These are phyloP conservation scores for Didymella pinodella DNA, from an alignment of 2,329 filamentous ascomycete species.

Conservation along the genomic window DNA sequence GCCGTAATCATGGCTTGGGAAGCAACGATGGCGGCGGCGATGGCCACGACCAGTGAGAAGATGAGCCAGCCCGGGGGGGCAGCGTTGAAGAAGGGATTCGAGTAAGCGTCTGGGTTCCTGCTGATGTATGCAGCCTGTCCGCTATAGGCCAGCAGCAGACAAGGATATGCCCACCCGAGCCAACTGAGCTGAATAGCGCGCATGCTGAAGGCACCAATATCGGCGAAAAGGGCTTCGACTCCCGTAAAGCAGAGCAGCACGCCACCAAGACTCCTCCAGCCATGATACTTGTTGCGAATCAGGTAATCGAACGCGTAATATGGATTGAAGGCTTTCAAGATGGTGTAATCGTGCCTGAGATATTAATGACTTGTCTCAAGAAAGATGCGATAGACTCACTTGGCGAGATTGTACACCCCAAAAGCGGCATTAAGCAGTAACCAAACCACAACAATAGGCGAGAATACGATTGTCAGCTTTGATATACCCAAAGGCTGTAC, in stretches of 20 bases:
- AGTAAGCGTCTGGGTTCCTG: conserved; percentile 65
- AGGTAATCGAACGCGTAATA: conserved; percentile 70
- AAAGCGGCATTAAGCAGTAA: conserved; percentile 68
- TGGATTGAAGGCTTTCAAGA: conserved; percentile 62
- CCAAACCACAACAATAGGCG: conserved; percentile 73
- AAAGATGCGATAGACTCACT: conserved; percentile 17
- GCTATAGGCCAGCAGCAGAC: conserved; percentile 70
- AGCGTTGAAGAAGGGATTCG: conserved; percentile 78
- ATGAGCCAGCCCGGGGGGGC: conserved; percentile 74
- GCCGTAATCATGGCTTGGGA: conserved; percentile 82
- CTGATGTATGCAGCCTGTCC: conserved; percentile 79
- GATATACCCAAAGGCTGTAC: conserved; percentile 72
- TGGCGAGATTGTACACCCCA: conserved; percentile 64
- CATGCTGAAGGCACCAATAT: conserved; percentile 77
- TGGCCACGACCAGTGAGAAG: conserved; percentile 72
- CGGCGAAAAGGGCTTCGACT: conserved; percentile 79
- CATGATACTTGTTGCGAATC: conserved; percentile 64
- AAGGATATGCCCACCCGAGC: conserved; percentile 73
- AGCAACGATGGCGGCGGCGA: conserved; percentile 76
- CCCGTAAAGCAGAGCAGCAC: conserved; percentile 77
- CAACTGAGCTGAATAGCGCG: conserved; percentile 76
- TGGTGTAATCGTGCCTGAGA: conserved; percentile 56
- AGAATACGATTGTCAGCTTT: conserved; percentile 67
- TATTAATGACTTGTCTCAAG: background rate
- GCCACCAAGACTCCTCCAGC: conserved; percentile 72